A percentile compares a stretch with the other conserved stretches of the same genome.
These are phyloP conservation scores for Gossypium turneri DNA, from an alignment of 345 rosid genomes.

Conservation along the genomic window DNA sequence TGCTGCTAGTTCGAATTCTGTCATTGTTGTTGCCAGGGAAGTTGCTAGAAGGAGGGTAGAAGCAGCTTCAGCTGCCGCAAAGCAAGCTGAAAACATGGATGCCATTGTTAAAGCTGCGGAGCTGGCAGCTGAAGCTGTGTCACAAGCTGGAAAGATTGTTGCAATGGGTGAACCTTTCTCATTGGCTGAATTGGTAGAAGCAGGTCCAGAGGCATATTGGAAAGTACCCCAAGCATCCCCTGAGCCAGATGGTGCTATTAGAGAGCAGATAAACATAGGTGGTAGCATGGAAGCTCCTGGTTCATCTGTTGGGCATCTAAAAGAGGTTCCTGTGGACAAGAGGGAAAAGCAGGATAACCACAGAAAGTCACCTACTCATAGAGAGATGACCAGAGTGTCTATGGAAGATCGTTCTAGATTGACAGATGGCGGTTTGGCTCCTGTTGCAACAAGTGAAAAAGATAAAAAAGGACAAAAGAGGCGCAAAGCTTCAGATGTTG, in stretches of 20 bases:
- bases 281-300: constrained; percentile 19
- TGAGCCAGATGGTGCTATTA: constrained; percentile 28
- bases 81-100: constrained; percentile 87
- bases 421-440: constrained; percentile 35
- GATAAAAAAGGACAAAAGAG: constrained; percentile 41
- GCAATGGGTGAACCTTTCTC: constrained; percentile 74
- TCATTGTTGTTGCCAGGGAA: constrained; percentile 73
- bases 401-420: constrained; percentile 39
- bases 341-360: constrained; percentile 37
- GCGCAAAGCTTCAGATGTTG: constrained; percentile 36
- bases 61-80: constrained; percentile 89
- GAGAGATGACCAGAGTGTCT: constrained; percentile 31
- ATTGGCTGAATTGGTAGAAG: constrained; percentile 57
- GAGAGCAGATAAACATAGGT: constrained; percentile 22
- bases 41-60: constrained; percentile 78
- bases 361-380: constrained; percentile 30
- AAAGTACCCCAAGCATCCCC: constrained; percentile 43
- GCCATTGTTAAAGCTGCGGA: constrained; percentile 93
- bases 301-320: constrained; percentile 23
- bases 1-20: constrained; percentile 47
- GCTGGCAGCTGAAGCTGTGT: constrained; percentile 89
- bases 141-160: constrained; percentile 89
- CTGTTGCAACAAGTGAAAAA: constrained; percentile 38
- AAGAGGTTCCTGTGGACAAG: constrained; percentile 26
- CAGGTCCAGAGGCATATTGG: constrained; percentile 76